Conservation (phyloP, 1,284 basidiomycete species). For the Puccinia polysora region DNA sequence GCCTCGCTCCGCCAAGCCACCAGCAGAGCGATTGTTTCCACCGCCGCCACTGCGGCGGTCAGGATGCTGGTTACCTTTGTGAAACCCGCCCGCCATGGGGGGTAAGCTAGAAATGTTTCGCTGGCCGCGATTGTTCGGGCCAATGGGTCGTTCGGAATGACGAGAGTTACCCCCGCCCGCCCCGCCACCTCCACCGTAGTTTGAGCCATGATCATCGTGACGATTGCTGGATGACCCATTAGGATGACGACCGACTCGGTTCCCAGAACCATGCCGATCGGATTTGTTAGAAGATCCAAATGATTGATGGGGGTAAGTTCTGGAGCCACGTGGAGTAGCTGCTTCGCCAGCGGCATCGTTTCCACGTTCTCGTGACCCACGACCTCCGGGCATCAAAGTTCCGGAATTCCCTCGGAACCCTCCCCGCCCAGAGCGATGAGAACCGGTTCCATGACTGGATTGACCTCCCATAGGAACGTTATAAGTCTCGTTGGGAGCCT, state of each 20-base stretch:
- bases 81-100: neutral
- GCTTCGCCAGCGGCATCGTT: neutral
- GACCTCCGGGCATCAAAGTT: neutral
- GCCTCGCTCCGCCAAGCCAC: slow-evolving; percentile 6
- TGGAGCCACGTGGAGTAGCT: neutral
- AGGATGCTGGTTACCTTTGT: slow-evolving; percentile 7
- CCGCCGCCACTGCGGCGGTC: slow-evolving; percentile 28
- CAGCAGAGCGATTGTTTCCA: neutral
- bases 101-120: slow-evolving; percentile 30
- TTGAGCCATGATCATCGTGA: neutral
- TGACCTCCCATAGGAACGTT: neutral
- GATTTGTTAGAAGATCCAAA: neutral
- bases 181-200: neutral
- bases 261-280: slow-evolving; percentile 20
- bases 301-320: neutral
- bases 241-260: neutral
- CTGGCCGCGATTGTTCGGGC: slow-evolving; percentile 15
- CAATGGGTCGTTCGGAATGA: slow-evolving; percentile 2
- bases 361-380: slow-evolving; percentile 1
- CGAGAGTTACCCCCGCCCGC: neutral
- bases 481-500: neutral
- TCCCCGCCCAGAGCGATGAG: slow-evolving; percentile 18
- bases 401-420: slow-evolving; percentile 11
- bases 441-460: neutral
- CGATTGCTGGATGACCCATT: neutral